Evolutionary conservation across 1,284 basidiomycete genomes (phyloP), one percentile per base, ranked within the genome.

Genomic region (Rhodotorula sp.): DNA sequence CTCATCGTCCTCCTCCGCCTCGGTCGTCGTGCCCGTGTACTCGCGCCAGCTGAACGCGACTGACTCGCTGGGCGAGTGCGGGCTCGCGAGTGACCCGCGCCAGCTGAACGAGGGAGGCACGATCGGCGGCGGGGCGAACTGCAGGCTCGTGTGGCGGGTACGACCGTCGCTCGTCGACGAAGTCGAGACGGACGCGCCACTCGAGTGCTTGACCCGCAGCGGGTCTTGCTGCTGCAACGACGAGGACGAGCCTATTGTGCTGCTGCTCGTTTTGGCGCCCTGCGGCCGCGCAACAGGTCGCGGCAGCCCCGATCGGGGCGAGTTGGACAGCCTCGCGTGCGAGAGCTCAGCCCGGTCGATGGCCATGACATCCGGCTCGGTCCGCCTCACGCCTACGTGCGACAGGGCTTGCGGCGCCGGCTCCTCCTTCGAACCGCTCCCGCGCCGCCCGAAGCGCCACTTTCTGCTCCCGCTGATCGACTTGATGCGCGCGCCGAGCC

Each of bases 11-110:
- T 41, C 44, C 2, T 59, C 61, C 34, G 37, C 56, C 19, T 63
- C 61, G 29, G 58, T 58, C 25, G 65, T 71, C 53, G 61, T 64
- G 13, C 61, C 59, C 53, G 57, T 61, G 46, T 73, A 73, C 44
- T 71, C 65, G 29, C 69, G 65, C 69, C 69, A 71, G 55, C 59
- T 61, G 5, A 27, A 15, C 0, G n/a, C n/a, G 27, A 46, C 32
- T 17, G 61, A 36, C 4, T 12, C 22, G 29, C 55, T 27, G 37
- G 61, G 48, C 21, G 61, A 46, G 3, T 21, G 41, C 36, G 66
- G 27, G 6, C 36, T 25, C 4, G 44, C 41, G 36, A 39, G 19
- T 19, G 44, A 39, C 1, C 48, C 25, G 37, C 67, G 51, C 13
- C 66, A 59, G 5, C 9, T 13, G 21, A 15, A 15, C 39, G 36